Percentiles rank a stretch among this genome's conserved stretches.
phyloP scores from a whole-genome alignment of 805 yeast species.

The Wickerhamiella siamensis region DNA sequence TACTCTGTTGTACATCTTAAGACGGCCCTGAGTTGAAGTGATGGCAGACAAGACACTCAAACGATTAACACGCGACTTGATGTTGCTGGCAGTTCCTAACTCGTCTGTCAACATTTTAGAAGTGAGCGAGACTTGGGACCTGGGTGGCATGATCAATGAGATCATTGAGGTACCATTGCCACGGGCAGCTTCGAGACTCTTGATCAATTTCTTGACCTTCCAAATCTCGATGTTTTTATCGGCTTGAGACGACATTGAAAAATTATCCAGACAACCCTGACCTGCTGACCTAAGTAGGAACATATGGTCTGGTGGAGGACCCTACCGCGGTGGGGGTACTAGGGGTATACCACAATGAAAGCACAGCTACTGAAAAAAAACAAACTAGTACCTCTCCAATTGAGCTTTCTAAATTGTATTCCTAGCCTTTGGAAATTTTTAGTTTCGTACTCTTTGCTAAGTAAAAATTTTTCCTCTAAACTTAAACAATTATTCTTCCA shows the following conservation, averaged over 20 bases:
- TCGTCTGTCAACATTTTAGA: conserved; percentile 94
- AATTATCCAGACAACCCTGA: background rate
- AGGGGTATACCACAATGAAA: no score
- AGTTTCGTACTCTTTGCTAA: no score
- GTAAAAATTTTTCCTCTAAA: no score
- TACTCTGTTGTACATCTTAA: conserved; percentile 74
- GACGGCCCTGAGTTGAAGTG: conserved; percentile 94
- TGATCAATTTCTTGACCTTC: conserved; percentile 92
- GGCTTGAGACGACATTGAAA: conserved; percentile 40
- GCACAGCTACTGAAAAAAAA: no score
- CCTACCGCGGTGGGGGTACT: no score
- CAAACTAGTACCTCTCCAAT: no score
- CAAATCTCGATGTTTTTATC: conserved; percentile 97
- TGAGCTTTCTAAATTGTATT: no score
- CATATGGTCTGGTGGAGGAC: no score
- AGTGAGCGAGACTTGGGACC: conserved; percentile 75
- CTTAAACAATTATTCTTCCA: no score
- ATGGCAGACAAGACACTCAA: conserved; percentile 90
- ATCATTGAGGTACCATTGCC: conserved; percentile 99
- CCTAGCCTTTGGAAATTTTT: no score
- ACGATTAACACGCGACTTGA: conserved; percentile 94
- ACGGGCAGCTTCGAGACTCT: conserved; percentile 75
- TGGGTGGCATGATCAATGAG: conserved; percentile 89
- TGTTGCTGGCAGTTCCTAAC: conserved; percentile 96
- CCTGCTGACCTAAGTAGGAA: background rate